phyloP scores from a whole-genome alignment of 2,329 filamentous ascomycete genomes.

The Sporothrix dimorphospora region DNA sequence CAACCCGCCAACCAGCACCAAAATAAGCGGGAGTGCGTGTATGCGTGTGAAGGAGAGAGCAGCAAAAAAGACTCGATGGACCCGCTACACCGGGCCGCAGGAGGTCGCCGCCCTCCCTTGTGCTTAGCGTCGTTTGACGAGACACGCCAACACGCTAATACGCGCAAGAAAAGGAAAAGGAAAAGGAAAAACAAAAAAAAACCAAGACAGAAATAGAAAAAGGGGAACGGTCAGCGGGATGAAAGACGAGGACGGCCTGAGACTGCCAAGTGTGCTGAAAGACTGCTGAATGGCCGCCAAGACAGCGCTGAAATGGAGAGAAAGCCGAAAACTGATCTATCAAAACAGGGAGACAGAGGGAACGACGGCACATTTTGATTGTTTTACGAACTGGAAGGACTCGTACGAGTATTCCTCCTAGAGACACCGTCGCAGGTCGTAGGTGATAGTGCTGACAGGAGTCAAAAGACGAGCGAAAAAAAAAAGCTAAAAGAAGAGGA shows the following conservation, averaged over 20 bases:
- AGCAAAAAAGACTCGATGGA: not conserved
- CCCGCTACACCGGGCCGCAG: conserved; percentile 8
- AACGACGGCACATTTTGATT: no score
- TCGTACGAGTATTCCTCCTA: no score
- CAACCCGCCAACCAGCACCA: not conserved
- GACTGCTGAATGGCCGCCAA: not conserved
- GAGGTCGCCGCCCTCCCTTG: not conserved
- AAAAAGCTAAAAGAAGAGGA: no score
- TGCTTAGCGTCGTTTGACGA: conserved; percentile 7
- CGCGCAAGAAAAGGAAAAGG: not conserved
- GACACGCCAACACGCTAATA: not conserved
- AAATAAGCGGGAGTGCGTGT: not conserved
- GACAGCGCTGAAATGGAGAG: not conserved
- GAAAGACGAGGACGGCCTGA: not conserved
- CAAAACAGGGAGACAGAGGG: not conserved
- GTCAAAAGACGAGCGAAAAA: not conserved
- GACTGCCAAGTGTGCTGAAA: conserved; percentile 8
- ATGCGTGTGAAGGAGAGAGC: not conserved
- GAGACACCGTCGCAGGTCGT: not conserved
- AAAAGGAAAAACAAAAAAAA: not conserved
- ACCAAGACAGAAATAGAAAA: not conserved
- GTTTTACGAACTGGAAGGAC: no score
- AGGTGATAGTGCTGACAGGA: not conserved
- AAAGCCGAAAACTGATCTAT: not conserved
- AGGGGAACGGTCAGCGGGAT: not conserved